Conservation (phyloP, 176 grass and related monocot genomes). For the Bolboschoenus planiculmis region DNA sequence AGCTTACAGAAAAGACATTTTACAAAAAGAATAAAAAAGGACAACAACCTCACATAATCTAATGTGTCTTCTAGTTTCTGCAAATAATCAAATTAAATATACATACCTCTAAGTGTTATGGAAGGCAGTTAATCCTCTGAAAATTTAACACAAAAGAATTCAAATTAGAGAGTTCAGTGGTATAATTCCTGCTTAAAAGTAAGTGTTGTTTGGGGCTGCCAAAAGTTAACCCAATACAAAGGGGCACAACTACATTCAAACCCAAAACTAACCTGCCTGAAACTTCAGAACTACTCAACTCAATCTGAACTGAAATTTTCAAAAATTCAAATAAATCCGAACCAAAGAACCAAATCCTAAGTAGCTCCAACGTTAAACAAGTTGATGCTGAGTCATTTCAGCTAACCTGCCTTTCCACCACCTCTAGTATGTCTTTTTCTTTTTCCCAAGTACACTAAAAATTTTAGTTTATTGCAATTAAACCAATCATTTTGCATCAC, state of each 20-base stretch:
- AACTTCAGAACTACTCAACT: not conserved
- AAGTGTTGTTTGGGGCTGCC: not conserved
- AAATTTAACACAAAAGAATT: constrained; percentile 21
- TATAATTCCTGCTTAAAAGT: constrained; percentile 6
- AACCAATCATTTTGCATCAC: not conserved
- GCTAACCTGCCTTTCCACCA: not conserved
- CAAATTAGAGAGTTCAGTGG: constrained; percentile 3
- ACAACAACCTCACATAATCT: not conserved
- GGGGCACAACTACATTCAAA: not conserved
- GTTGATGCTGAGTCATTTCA: not conserved
- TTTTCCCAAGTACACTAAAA: not conserved
- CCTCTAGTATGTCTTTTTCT: not conserved
- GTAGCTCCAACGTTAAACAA: not conserved
- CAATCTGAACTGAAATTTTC: not conserved
- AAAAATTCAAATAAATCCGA: not conserved
- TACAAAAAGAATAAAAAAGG: constrained; percentile 6
- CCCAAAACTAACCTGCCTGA: not conserved
- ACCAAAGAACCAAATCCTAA: not conserved
- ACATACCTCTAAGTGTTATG: constrained; percentile 38
- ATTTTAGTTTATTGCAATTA: constrained; percentile 5
- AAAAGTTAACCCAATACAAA: not conserved
- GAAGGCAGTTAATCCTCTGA: constrained; percentile 82
- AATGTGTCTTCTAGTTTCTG: constrained; percentile 14
- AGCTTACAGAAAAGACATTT: not conserved
- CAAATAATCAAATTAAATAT: constrained; percentile 19